phyloP scores from a whole-genome alignment of 257 asterid genomes.

The Catharanthus roseus region DNA sequence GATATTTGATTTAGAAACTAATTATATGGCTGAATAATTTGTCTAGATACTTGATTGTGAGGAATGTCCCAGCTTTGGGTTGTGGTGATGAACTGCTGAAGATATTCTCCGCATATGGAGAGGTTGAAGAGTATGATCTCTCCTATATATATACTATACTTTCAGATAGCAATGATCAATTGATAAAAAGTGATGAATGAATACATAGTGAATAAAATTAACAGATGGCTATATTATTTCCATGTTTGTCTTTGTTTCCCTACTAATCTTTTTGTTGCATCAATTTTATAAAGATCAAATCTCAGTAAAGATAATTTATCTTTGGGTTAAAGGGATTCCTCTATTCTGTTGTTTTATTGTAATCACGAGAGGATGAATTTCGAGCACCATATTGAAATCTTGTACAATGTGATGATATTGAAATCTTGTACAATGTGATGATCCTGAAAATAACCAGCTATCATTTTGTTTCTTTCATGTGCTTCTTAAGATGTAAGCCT shows the following conservation, averaged over 20 bases:
- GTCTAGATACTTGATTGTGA: constrained; percentile 64
- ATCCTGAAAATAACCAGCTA: no score
- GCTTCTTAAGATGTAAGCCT: constrained; percentile 62
- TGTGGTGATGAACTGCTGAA: constrained; percentile 69
- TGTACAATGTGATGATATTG: not conserved
- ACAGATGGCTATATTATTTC: not conserved
- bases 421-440: not conserved
- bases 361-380: not conserved
- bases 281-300: no score
- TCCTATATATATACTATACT: not conserved
- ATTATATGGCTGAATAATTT: not conserved
- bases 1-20: not conserved
- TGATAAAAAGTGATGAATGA: no score
- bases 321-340: no score
- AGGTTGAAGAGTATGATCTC: constrained; percentile 57
- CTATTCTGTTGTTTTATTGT: not conserved
- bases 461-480: no score
- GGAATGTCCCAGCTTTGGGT: constrained; percentile 85
- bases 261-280: no score
- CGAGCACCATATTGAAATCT: no score
- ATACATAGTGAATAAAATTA: not conserved
- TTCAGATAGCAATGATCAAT: not conserved
- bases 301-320: no score
- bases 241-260: not conserved
- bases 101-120: constrained; percentile 58